These are phyloP conservation scores for Hevea brasiliensis DNA, from an alignment of 345 rosid genomes.

Conservation along the genomic window DNA sequence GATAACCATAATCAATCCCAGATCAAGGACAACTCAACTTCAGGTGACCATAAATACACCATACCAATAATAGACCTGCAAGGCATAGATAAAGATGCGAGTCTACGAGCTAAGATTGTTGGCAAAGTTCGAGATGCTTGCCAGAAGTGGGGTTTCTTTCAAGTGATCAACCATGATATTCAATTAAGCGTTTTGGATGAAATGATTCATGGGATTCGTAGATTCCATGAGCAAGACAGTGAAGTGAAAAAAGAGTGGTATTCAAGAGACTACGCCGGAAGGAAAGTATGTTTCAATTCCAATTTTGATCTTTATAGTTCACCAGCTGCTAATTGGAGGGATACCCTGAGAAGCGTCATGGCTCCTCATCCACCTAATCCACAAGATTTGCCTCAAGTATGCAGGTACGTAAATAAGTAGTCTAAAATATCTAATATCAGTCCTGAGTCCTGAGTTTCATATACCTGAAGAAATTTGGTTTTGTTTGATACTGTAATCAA, in stretches of 20 bases:
- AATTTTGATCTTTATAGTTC: too few species aligned
- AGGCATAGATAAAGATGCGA: not conserved
- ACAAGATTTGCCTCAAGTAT: conserved; percentile 6
- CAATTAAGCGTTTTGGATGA: not conserved
- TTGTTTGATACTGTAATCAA: too few species aligned
- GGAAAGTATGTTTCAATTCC: too few species aligned
- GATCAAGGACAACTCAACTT: not conserved
- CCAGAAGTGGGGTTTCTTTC: conserved; percentile 21
- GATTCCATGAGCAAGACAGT: conserved; percentile 8
- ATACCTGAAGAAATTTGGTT: too few species aligned
- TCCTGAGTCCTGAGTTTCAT: too few species aligned
- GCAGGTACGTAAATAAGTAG: conserved; percentile 1
- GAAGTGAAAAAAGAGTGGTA: conserved; percentile 5
- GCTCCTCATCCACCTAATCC: conserved; percentile 17
- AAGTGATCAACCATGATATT: conserved; percentile 14
- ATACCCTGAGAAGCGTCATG: not conserved
- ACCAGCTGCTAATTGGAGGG: not conserved
- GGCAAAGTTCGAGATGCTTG: conserved; percentile 9
- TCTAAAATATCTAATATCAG: not conserved
- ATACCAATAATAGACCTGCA: conserved; percentile 20
- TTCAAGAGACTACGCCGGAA: not conserved
- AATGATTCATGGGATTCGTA: conserved; percentile 6
- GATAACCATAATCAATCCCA: not conserved
- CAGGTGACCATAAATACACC: not conserved
- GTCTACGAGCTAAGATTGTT: not conserved